A percentile compares a stretch with the other conserved stretches of the same genome.
These are phyloP conservation scores for Rhynchospora breviuscula DNA, from an alignment of 176 grass and related monocot species.

Conservation along the genomic window DNA sequence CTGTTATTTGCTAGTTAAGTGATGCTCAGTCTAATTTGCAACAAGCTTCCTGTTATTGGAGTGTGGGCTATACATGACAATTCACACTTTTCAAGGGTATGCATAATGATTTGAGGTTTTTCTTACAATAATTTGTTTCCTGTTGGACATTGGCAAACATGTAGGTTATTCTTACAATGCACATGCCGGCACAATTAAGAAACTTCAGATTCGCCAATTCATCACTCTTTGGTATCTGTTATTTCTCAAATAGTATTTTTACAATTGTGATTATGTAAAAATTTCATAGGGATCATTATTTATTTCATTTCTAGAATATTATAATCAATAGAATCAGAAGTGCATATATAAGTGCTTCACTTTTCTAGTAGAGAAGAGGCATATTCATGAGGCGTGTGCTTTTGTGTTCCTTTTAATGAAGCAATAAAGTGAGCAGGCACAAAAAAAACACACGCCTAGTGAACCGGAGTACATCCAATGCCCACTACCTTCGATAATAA, in stretches of 20 bases:
- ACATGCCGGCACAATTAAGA: constrained; percentile 63
- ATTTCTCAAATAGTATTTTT: neutral
- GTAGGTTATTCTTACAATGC: constrained; percentile 83
- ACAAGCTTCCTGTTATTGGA: neutral
- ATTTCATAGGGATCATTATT: neutral
- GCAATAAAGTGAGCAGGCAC: too few relatives aligned
- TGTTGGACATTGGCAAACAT: constrained; percentile 23
- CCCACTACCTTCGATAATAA: too few relatives aligned
- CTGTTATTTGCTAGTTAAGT: neutral
- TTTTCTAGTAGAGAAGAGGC: too few relatives aligned
- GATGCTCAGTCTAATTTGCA: constrained; percentile 1
- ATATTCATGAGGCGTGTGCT: too few relatives aligned
- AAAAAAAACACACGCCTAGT: too few relatives aligned
- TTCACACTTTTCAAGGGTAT: neutral
- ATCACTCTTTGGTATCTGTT: constrained; percentile 56
- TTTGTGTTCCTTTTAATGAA: too few relatives aligned
- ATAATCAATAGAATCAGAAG: neutral
- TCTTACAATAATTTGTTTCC: neutral
- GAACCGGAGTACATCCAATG: too few relatives aligned
- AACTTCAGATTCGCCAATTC: constrained; percentile 56
- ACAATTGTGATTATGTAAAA: neutral
- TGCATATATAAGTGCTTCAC: too few relatives aligned
- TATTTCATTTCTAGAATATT: neutral
- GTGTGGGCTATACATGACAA: neutral
- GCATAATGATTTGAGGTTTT: neutral